Base-by-base conservation (phyloP, 208 protist species). In the Wallacemonas sp. region DNA sequence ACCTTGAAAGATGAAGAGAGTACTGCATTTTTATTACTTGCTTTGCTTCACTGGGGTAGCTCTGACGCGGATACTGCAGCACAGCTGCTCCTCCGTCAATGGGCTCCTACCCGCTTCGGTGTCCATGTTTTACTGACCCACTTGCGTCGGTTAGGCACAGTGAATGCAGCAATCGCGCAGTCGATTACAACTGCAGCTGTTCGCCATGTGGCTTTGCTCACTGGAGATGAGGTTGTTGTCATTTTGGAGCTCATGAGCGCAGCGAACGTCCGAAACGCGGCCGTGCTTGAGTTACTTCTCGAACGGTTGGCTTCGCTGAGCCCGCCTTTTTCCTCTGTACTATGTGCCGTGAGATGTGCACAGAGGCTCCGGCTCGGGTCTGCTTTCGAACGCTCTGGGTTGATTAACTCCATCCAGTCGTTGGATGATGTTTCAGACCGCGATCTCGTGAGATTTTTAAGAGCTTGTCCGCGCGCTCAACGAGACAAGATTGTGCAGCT, bases 181-280 rank as follows among this genome's bases (percentile, higher is more conserved):
- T 9, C 11, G 6, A 58, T 58, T 38, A 30, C 38, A 16, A 17
- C 19, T 4, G 52, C 52, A 8, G 52, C 30, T 21, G 38, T 19
- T 38, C 52, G 52, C 52, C 32, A 58, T 24, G 9, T 58, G 6
- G 23, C 2, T 21, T 6, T 16, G 6, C 52, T 58, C 5, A 21
- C 4, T 24, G 5, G 52, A 2, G 52, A 58, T 16, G 52, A 58
- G 52, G 26, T 58, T 14, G 17, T 41, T 6, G 9, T 29, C 16
- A 24, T 58, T 38, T 58, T 58, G 4, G 52, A 19, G n/a, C 52
- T 58, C 52, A 58, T 58, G 52, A 4, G 29, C 3, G 38, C 17
- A 17, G 4, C 52, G 9, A 19, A 39, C 52, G n/a, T 12, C 19
- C 52, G 52, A 39, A 58, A 58, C n/a, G 52, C 32, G 8, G 52